Evolutionary conservation across 2,329 filamentous ascomycete species (phyloP).

Genomic region (Penicillium sp.): DNA sequence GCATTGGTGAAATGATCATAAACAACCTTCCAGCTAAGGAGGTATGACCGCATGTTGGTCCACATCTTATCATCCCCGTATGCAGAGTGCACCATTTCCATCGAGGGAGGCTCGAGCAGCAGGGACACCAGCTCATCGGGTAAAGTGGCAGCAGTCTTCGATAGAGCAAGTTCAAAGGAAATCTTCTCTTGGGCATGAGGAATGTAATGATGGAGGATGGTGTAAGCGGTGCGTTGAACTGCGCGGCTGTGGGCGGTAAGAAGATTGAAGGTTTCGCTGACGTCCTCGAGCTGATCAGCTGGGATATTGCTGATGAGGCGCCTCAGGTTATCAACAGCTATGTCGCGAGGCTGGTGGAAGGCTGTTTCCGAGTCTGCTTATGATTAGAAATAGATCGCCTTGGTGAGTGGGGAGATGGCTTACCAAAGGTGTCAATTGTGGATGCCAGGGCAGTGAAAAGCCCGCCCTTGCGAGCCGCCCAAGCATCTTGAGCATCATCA

Average conservation of each 20-base stretch:
- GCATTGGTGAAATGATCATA: conserved; percentile 82
- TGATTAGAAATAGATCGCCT: conserved; percentile 9
- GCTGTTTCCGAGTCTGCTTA: conserved; percentile 50
- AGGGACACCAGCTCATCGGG: conserved; percentile 85
- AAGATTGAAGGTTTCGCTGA: conserved; percentile 71
- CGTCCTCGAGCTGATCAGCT: conserved; percentile 61
- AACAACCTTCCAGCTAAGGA: conserved; percentile 85
- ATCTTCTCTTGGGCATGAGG: conserved; percentile 77
- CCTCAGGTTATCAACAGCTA: conserved; percentile 73
- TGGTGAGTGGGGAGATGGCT: conserved; percentile 13
- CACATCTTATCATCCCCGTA: conserved; percentile 68
- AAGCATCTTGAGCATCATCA: conserved; percentile 78
- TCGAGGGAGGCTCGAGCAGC: conserved; percentile 73
- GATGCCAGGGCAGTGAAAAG: conserved; percentile 59
- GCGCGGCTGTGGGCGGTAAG: conserved; percentile 73
- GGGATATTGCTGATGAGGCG: conserved; percentile 68
- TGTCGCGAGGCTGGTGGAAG: conserved; percentile 66
- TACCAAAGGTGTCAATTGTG: conserved; percentile 43
- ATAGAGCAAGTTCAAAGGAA: conserved; percentile 69
- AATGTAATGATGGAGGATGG: conserved; percentile 76
- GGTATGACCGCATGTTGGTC: conserved; percentile 70
- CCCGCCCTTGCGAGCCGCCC: conserved; percentile 60
- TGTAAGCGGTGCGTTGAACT: conserved; percentile 79
- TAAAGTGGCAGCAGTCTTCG: conserved; percentile 61
- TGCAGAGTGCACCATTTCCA: conserved; percentile 67